A percentile compares a stretch with the other conserved stretches of the same genome.
Evolutionary conservation across 441 rosid genomes (phyloP).

Genomic region (Biscutella laevigata): DNA sequence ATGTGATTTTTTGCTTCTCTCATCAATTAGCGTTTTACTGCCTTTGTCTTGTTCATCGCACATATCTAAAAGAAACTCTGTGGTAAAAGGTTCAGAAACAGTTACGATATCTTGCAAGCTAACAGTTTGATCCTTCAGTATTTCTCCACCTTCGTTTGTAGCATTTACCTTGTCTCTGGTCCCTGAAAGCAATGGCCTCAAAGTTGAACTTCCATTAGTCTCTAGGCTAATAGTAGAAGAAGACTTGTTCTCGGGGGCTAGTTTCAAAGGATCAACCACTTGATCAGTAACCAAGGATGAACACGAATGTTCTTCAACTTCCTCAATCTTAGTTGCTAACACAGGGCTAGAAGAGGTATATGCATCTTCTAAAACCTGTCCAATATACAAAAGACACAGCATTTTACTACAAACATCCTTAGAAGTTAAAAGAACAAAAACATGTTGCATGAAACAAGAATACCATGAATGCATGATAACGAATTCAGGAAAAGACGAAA

Average conservation of each 20-base stretch:
- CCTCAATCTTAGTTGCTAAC: conserved; percentile 20
- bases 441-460: not conserved
- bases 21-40: conserved; percentile 13
- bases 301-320: conserved; percentile 31
- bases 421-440: not conserved
- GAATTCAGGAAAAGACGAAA: not conserved
- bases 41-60: conserved; percentile 29
- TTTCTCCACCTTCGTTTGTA: conserved; percentile 26
- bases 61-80: conserved; percentile 31
- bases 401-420: not conserved
- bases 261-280: conserved; percentile 28
- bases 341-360: conserved; percentile 24
- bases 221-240: conserved; percentile 21
- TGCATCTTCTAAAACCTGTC: conserved; percentile 32
- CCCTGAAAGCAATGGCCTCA: conserved; percentile 26
- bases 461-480: not conserved
- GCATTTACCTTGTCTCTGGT: conserved; percentile 24
- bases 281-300: conserved; percentile 25
- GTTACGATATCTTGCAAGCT: conserved; percentile 16
- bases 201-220: conserved; percentile 19
- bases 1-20: conserved; percentile 21
- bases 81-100: conserved; percentile 31
- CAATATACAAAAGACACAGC: conserved; percentile 16
- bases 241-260: conserved; percentile 14
- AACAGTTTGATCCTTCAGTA: conserved; percentile 13